Evolutionary conservation across 225 moss, liverwort and hornwort species (phyloP).

Genomic region (Takakia lepidozioides): DNA sequence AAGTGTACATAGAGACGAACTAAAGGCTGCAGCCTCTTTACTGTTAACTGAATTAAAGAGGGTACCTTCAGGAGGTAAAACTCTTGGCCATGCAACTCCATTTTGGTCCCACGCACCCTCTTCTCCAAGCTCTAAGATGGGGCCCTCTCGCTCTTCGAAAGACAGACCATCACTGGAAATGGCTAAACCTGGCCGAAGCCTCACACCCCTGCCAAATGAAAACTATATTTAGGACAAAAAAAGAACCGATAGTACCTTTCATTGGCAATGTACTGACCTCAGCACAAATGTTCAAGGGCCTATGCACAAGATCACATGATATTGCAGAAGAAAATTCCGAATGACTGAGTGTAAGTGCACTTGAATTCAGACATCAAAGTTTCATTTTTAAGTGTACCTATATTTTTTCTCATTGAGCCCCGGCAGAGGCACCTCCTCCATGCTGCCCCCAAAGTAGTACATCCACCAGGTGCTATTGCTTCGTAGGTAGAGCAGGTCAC

Average conservation of each 20-base stretch:
- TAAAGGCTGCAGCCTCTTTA: no score
- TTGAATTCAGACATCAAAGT: no score
- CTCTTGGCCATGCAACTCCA: constrained; percentile 62
- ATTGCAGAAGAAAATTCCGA: no score
- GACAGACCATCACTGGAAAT: constrained; percentile 41
- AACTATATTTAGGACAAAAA: no score
- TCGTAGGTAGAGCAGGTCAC: constrained; percentile 32
- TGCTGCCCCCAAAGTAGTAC: constrained; percentile 53
- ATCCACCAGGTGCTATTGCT: constrained; percentile 24
- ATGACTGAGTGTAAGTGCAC: no score
- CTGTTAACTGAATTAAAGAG: no score
- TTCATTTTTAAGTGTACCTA: constrained; percentile 20
- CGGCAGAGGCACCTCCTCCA: constrained; percentile 32
- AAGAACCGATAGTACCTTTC: no score
- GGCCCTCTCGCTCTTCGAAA: constrained; percentile 41
- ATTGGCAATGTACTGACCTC: no score
- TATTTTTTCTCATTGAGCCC: constrained; percentile 16
- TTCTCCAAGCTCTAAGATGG: constrained; percentile 44
- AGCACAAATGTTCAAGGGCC: no score
- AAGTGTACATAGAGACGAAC: no score
- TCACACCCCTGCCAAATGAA: constrained; percentile 33
- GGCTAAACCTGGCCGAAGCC: constrained; percentile 34
- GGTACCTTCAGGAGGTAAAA: constrained; percentile 38
- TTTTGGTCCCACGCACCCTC: constrained; percentile 32
- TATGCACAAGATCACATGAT: no score